Conservation (phyloP, 2,329 filamentous ascomycete genomes). For the Neobulgaria alba region DNA sequence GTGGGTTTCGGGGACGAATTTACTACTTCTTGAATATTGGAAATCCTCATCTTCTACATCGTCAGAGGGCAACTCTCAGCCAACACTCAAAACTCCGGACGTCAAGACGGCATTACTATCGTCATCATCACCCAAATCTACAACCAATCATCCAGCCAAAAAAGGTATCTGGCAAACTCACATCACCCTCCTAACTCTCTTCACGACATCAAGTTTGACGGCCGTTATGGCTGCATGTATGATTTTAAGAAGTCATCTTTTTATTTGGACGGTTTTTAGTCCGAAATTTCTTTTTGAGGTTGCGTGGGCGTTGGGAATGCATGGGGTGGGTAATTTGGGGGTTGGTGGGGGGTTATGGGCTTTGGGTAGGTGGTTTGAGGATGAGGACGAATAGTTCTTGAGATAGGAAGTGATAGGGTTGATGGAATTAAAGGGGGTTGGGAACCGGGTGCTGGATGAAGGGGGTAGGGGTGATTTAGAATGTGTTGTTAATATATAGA, state of each 20-base stretch:
- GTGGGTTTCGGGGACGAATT: constrained; percentile 64
- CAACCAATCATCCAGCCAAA: constrained; percentile 4
- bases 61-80: too few relatives aligned
- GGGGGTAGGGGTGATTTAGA: neutral
- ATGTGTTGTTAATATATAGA: neutral
- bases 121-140: too few relatives aligned
- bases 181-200: constrained; percentile 59
- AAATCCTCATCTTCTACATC: too few relatives aligned
- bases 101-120: too few relatives aligned
- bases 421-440: constrained; percentile 4
- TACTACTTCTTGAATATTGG: constrained; percentile 50
- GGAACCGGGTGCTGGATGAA: neutral
- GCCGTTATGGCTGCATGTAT: constrained; percentile 88
- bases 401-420: too few relatives aligned
- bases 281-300: constrained; percentile 92
- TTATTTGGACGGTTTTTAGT: constrained; percentile 98
- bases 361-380: constrained; percentile 37
- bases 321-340: constrained; percentile 63
- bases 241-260: constrained; percentile 75
- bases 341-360: constrained; percentile 51
- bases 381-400: too few relatives aligned
- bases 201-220: constrained; percentile 53
- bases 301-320: constrained; percentile 79
- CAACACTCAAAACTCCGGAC: too few relatives aligned
- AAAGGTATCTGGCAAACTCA: constrained; percentile 35